These are phyloP conservation scores for Cladosporium sp. DNA, from an alignment of 2,329 filamentous ascomycete genomes.

Conservation along the genomic window DNA sequence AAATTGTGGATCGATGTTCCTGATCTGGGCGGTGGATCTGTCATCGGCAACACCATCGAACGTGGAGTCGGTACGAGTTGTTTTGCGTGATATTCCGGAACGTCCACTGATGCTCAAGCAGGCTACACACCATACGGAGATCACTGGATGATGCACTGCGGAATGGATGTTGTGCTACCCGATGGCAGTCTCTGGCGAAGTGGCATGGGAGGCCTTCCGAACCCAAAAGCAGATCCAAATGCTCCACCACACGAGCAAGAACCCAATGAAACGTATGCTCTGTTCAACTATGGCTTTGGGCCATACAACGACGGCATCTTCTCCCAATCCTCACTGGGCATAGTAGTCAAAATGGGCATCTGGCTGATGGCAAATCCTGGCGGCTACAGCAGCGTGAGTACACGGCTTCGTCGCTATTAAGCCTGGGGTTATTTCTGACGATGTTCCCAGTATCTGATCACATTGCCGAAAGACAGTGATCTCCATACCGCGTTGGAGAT, in stretches of 20 bases:
- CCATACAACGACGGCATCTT: constrained; percentile 41
- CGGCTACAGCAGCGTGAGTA: constrained; percentile 36
- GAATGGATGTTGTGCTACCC: constrained; percentile 47
- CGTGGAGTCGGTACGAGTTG: constrained; percentile 38
- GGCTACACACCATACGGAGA: constrained; percentile 44
- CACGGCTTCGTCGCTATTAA: neutral
- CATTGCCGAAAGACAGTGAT: constrained; percentile 52
- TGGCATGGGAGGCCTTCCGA: constrained; percentile 43
- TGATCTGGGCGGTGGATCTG: constrained; percentile 51
- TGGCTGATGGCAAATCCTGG: constrained; percentile 56
- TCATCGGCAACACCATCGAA: constrained; percentile 54
- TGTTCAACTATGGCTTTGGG: constrained; percentile 40
- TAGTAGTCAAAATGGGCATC: constrained; percentile 54
- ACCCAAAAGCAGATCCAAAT: constrained; percentile 27
- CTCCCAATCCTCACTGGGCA: constrained; percentile 39
- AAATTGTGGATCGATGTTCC: constrained; percentile 48
- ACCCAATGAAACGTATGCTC: constrained; percentile 28
- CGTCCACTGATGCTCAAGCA: neutral
- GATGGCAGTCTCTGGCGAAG: constrained; percentile 42
- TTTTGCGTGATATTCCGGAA: neutral
- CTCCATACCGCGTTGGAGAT: constrained; percentile 51
- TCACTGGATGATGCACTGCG: constrained; percentile 48
- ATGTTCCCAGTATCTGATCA: constrained; percentile 37
- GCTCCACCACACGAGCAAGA: constrained; percentile 26
- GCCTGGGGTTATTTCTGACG: constrained; percentile 35